phyloP scores from a whole-genome alignment of 139 green algal genomes.

The Chloropicon primus region DNA sequence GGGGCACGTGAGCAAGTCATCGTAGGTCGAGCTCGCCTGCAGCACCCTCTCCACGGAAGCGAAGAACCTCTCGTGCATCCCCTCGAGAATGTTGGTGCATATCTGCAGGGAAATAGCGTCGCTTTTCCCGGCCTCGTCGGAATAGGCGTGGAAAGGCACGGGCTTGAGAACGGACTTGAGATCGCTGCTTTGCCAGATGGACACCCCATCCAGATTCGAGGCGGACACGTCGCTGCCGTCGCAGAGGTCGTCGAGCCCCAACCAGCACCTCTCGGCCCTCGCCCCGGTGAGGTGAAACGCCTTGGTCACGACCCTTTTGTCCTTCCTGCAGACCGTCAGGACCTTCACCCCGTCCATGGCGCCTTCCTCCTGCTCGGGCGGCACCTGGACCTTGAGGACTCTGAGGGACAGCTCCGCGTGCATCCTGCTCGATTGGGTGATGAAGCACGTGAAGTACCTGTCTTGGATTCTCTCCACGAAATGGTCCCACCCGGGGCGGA shows the following conservation, averaged over 20 bases:
- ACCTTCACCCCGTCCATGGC: neutral
- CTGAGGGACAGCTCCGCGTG: neutral
- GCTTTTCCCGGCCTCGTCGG: neutral
- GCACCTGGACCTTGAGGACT: neutral
- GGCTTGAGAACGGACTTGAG: neutral
- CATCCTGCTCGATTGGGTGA: neutral
- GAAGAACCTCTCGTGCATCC: neutral
- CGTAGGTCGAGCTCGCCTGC: neutral
- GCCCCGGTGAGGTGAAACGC: neutral
- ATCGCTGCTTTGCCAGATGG: neutral
- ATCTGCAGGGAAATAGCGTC: neutral
- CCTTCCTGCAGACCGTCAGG: neutral
- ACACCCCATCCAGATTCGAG: neutral
- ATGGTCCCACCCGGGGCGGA: neutral
- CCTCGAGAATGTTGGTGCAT: neutral
- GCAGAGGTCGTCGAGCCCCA: neutral
- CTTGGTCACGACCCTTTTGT: neutral
- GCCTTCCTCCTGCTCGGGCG: neutral
- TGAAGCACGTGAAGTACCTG: neutral
- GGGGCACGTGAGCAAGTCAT: neutral
- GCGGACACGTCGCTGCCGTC: neutral
- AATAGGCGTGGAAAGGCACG: neutral
- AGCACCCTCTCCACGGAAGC: neutral
- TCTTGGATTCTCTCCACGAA: neutral
- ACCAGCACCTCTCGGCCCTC: neutral